Conservation (phyloP, 257 asterid genomes). For the Nyctanthes arbortristis region DNA sequence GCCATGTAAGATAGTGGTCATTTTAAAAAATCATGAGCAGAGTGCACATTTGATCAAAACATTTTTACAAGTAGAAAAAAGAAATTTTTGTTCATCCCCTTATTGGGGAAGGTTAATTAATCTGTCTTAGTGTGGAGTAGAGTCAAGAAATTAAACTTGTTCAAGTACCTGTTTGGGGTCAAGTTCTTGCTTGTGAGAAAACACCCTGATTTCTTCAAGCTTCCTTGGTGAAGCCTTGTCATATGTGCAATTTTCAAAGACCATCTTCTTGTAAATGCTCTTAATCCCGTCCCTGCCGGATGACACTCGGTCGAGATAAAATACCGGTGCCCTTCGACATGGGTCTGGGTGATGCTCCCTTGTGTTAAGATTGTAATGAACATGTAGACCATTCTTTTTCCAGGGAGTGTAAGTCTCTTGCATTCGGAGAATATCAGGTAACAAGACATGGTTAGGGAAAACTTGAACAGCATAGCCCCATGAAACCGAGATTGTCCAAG, state of each 20-base stretch:
- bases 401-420: slow-evolving; percentile 57
- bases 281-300: slow-evolving; percentile 31
- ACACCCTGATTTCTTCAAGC: slow-evolving; percentile 56
- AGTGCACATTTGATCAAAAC: too few species aligned
- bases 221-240: slow-evolving; percentile 62
- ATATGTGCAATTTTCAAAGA: slow-evolving; percentile 49
- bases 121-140: too few species aligned
- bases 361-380: slow-evolving; percentile 34
- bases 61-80: not conserved
- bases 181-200: slow-evolving; percentile 55
- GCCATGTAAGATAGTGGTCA: too few species aligned
- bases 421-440: slow-evolving; percentile 53
- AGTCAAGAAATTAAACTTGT: not conserved
- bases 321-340: slow-evolving; percentile 56
- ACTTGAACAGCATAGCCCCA: slow-evolving; percentile 90
- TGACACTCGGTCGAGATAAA: slow-evolving; percentile 44
- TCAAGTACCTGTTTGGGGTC: slow-evolving; percentile 50
- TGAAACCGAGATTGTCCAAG: slow-evolving; percentile 76
- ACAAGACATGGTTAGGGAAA: slow-evolving; percentile 39
- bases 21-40: too few species aligned
- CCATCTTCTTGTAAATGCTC: slow-evolving; percentile 42
- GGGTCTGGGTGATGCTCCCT: slow-evolving; percentile 45
- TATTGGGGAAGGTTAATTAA: not conserved
- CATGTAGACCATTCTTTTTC: slow-evolving; percentile 38
- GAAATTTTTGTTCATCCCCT: not conserved